phyloP scores from a whole-genome alignment of 805 yeast genomes.

The Candida nonsorbophila region DNA sequence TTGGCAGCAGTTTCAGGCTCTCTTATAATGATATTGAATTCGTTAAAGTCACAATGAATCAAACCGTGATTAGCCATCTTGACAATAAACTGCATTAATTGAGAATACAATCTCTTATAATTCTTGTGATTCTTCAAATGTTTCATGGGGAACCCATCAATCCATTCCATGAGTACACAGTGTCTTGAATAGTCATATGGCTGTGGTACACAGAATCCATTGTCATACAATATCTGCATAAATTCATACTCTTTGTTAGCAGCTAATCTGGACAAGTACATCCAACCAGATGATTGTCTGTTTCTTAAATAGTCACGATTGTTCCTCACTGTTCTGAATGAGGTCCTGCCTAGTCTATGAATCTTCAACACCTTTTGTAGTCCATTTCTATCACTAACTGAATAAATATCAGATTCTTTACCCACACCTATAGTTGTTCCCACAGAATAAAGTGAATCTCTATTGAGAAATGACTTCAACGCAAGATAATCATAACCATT shows the following conservation, averaged over 20 bases:
- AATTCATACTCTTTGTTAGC: conserved; percentile 91
- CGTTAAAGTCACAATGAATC: conserved; percentile 97
- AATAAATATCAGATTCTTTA: conserved; percentile 92
- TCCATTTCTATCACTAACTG: conserved; percentile 67
- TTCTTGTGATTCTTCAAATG: conserved; percentile 67
- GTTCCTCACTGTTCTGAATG: conserved; percentile 87
- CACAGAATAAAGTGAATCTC: conserved; percentile 67
- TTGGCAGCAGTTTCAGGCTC: conserved; percentile 48
- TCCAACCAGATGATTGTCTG: conserved; percentile 81
- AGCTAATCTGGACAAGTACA: conserved; percentile 82
- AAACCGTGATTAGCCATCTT: conserved; percentile 81
- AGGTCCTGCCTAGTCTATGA: conserved; percentile 90
- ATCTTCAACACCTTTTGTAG: conserved; percentile 71
- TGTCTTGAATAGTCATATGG: conserved; percentile 91
- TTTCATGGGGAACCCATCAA: conserved; percentile 88
- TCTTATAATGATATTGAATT: conserved; percentile 86
- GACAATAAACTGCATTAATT: conserved; percentile 83
- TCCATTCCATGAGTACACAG: conserved; percentile 86
- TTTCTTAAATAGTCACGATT: conserved; percentile 86
- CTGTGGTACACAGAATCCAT: conserved; percentile 81
- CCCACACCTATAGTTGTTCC: conserved; percentile 94
- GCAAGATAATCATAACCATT: conserved; percentile 93
- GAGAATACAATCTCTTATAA: conserved; percentile 69
- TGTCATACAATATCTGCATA: conserved; percentile 66
- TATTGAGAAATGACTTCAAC: conserved; percentile 71